Evolutionary conservation across 2,329 filamentous ascomycete genomes (phyloP).

Genomic region (Penicillium concentricum): DNA sequence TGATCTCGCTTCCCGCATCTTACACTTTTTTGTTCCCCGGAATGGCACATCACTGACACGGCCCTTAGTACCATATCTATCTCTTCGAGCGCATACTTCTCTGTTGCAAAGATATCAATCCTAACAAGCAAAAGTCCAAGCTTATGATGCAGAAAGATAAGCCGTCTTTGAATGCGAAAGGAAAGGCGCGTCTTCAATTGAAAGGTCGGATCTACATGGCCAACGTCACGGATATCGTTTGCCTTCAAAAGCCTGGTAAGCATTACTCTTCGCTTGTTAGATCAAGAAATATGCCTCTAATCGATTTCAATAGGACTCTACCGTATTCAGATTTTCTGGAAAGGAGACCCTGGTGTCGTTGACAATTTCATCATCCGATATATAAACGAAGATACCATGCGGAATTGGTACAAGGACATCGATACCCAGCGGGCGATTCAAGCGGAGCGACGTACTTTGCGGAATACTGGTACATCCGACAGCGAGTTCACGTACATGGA

Average conservation of each 20-base stretch:
- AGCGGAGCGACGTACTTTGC: constrained; percentile 54
- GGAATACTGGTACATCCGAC: constrained; percentile 55
- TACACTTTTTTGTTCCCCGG: neutral
- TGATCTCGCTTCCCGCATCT: constrained; percentile 2
- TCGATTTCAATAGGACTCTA: constrained; percentile 66
- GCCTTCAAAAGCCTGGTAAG: constrained; percentile 81
- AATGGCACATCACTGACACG: constrained; percentile 17
- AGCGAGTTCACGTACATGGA: constrained; percentile 81
- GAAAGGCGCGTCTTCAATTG: constrained; percentile 76
- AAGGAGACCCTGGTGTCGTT: constrained; percentile 89
- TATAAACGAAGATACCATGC: constrained; percentile 85
- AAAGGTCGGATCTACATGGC: constrained; percentile 99
- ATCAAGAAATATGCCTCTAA: neutral
- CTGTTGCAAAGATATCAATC: constrained; percentile 92
- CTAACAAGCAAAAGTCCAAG: constrained; percentile 73
- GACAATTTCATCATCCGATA: constrained; percentile 97
- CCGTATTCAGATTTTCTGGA: constrained; percentile 98
- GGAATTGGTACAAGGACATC: constrained; percentile 82
- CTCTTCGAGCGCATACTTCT: constrained; percentile 93
- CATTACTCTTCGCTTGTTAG: constrained; percentile 12
- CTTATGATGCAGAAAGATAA: constrained; percentile 67
- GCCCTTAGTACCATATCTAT: constrained; percentile 84
- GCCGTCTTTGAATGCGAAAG: constrained; percentile 65
- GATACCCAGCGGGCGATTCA: constrained; percentile 67
- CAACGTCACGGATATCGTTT: constrained; percentile 94